Evolutionary conservation across 345 rosid species (phyloP), one percentile per base, ranked within the genome.

Genomic region (Jatropha curcas): DNA sequence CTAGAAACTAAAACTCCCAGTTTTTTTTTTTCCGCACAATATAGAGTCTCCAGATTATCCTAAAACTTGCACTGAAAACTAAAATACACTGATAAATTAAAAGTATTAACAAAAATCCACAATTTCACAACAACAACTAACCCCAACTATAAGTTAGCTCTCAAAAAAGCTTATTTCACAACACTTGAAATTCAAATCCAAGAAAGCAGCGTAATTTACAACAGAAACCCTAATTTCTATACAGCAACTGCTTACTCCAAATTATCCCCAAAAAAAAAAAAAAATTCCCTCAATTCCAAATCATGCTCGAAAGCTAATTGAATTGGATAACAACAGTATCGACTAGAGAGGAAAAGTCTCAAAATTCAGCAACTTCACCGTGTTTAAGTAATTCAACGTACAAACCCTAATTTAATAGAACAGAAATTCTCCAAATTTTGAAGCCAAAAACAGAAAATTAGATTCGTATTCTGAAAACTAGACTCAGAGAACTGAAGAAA

Each of bases 1-100:
- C 57, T 52, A 16, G 60, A 62, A 59, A 53, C 73, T 57, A 48
- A 68, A 33, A 73, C 82, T 37, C 72, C 84, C 80, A 75, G 76
- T 30, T 71, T 65, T 72, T 62, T 71, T 30, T 71, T 65, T 72
- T 62, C 69, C 73, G 68, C 70, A 61, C 83, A 66, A 75, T 68
- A 78, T 70, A 76, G 24, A 48, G 20, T 4, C 70, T 68, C 39
- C 59, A 33, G 71, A 77, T 73, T 72, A 71, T 58, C 16, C 69
- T 43, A 68, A 4, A 60, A 50, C 27, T 25, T 52, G 46, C 53
- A 41, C 68, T n/a, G 33, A 33, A 7, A 59, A 39, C 53, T 19
- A 53, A 14, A 60, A 20, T 30, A 28, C 24, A 64, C 22, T 34
- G 34, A 74, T 27, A 13, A 62, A 33, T 33, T n/a, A 71, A 37